Base-by-base conservation (phyloP, 2,329 filamentous ascomycete genomes). In the Sphaerostilbella broomeana region DNA sequence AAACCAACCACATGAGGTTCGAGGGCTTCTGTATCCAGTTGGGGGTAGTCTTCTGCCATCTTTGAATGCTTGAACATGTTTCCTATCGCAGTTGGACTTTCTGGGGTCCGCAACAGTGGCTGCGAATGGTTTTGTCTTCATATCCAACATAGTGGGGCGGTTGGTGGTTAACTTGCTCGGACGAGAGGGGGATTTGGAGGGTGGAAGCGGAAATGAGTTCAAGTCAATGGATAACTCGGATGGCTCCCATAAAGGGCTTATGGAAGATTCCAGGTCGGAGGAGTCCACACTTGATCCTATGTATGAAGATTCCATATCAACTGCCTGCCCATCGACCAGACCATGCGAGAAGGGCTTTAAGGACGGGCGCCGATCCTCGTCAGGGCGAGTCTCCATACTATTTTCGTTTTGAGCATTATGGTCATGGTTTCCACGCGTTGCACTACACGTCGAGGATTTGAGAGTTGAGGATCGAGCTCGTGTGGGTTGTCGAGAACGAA, bases 401-500 rank as follows among this genome's bases (percentile, higher is more conserved):
- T 16, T 24, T 12, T 28, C n/a, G n/a, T n/a, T n/a, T n/a, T n/a
- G n/a, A n/a, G n/a, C n/a, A n/a, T n/a, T n/a, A n/a, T n/a, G n/a
- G n/a, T n/a, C n/a, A n/a, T n/a, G n/a, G n/a, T n/a, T n/a, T n/a
- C n/a, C n/a, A n/a, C n/a, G n/a, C n/a, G n/a, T n/a, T n/a, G n/a
- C n/a, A n/a, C n/a, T n/a, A n/a, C n/a, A n/a, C n/a, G 30, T 20
- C 7, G 41, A 36, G 1, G 19, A 15, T 21, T 43, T 40, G 13
- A 42, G 42, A 30, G 38, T 27, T 7, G 45, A 47, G 11, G 44
- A 43, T 19, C 51, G 54, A 17, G 46, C 40, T 11, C 51, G 57
- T 19, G 45, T 40, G 26, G 49, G 45, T 9, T 50, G 51, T 16
- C 53, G 49, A 22, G 59, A 51, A 7, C 53, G 20, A 26, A 56